Conservation (phyloP, 2,329 filamentous ascomycete genomes). For the Alternaria tenuissima region DNA sequence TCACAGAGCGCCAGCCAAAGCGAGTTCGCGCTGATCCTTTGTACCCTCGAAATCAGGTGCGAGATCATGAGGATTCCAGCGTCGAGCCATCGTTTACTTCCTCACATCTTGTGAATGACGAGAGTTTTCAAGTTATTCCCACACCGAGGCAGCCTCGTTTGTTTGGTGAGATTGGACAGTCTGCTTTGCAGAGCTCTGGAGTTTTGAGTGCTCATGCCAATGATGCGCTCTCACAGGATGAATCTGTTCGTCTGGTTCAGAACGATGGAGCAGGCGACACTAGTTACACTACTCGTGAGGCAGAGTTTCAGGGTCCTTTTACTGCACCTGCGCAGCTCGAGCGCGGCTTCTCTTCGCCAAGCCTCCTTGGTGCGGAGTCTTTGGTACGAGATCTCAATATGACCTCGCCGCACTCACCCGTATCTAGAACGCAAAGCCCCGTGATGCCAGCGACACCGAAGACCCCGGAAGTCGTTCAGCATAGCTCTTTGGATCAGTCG, state of each 20-base stretch:
- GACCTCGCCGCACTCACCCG: slow-evolving; percentile 54
- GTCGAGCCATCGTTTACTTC: slow-evolving; percentile 49
- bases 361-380: slow-evolving; percentile 59
- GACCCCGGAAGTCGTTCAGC: slow-evolving; percentile 47
- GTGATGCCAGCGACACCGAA: slow-evolving; percentile 51
- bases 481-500: slow-evolving; percentile 40
- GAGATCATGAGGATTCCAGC: slow-evolving; percentile 51
- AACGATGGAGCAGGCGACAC: slow-evolving; percentile 7
- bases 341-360: slow-evolving; percentile 45
- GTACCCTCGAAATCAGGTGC: slow-evolving; percentile 50
- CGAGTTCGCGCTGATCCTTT: slow-evolving; percentile 53
- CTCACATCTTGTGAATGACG: slow-evolving; percentile 36
- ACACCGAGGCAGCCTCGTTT: slow-evolving; percentile 53
- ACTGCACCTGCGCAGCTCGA: slow-evolving; percentile 33
- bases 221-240: slow-evolving; percentile 38
- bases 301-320: slow-evolving; percentile 22
- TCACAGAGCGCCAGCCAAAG: slow-evolving; percentile 52
- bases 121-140: slow-evolving; percentile 41
- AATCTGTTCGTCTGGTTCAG: slow-evolving; percentile 12
- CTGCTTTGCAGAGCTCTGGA: slow-evolving; percentile 63
- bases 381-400: slow-evolving; percentile 60
- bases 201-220: slow-evolving; percentile 49
- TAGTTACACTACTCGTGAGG: slow-evolving; percentile 22
- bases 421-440: slow-evolving; percentile 46
- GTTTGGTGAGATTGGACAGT: slow-evolving; percentile 68